Conservation (phyloP, 108 stramenopile genomes). For the Hondaea fermentalgiana region DNA sequence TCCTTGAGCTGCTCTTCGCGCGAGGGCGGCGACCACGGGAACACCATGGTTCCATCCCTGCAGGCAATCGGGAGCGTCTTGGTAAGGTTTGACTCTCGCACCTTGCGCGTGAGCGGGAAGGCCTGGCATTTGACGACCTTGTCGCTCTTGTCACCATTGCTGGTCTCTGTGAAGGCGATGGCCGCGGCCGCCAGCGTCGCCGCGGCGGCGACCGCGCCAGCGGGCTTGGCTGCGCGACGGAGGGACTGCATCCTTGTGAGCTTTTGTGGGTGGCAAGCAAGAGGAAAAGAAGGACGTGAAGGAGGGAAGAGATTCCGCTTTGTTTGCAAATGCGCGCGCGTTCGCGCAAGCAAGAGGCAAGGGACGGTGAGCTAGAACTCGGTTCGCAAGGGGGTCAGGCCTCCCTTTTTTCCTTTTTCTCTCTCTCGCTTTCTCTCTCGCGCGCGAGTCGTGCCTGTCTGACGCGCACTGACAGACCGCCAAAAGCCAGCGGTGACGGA, state of each 20-base stretch:
- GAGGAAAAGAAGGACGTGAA: too few species aligned
- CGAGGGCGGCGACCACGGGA: conserved; percentile 41
- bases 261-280: neutral
- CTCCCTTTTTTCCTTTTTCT: too few species aligned
- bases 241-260: neutral
- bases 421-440: too few species aligned
- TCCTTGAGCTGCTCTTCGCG: conserved; percentile 35
- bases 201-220: neutral
- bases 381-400: too few species aligned
- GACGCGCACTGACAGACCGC: too few species aligned
- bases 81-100: neutral
- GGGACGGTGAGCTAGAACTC: too few species aligned
- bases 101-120: conserved; percentile 7
- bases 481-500: too few species aligned
- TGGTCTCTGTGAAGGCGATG: neutral
- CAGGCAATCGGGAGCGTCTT: conserved; percentile 16
- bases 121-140: neutral
- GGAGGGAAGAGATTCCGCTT: too few species aligned
- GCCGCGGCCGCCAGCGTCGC: neutral
- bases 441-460: too few species aligned
- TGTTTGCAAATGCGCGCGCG: too few species aligned
- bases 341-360: too few species aligned
- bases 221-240: neutral
- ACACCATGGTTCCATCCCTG: conserved; percentile 45
- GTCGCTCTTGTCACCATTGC: neutral